These are phyloP conservation scores for Paecilomyces fulvus DNA, from an alignment of 2,329 filamentous ascomycete genomes.

Conservation along the genomic window DNA sequence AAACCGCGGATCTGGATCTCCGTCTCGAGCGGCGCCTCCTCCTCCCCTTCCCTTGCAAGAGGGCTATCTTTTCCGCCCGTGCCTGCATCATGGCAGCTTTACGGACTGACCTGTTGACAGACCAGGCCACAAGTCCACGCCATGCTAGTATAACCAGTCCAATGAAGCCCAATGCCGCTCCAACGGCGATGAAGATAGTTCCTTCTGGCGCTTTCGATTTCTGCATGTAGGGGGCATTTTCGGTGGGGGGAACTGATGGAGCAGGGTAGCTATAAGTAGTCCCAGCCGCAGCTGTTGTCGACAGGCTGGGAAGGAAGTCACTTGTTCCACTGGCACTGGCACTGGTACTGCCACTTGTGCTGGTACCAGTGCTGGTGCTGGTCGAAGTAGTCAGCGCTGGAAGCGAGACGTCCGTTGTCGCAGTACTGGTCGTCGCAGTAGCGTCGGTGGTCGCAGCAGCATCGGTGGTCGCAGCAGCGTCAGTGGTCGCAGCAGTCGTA, in stretches of 20 bases:
- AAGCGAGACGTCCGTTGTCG: conserved; percentile 10
- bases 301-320: conserved; percentile 32
- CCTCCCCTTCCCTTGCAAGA: conserved; percentile 36
- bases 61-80: conserved; percentile 59
- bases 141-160: conserved; percentile 75
- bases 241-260: conserved; percentile 70
- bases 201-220: conserved; percentile 78
- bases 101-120: conserved; percentile 83
- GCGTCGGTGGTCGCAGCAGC: conserved; percentile 10
- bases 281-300: conserved; percentile 45
- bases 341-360: neutral
- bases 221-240: conserved; percentile 84
- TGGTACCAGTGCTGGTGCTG: neutral
- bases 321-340: neutral
- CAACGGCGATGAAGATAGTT: conserved; percentile 92
- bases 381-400: conserved; percentile 11
- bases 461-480: neutral
- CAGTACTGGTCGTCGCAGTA: conserved; percentile 11
- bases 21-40: conserved; percentile 28
- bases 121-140: conserved; percentile 81
- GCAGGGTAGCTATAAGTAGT: conserved; percentile 61
- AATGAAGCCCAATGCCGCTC: conserved; percentile 76
- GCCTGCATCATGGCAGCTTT: conserved; percentile 72
- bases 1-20: conserved; percentile 31
- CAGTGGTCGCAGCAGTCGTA: conserved; percentile 11